A percentile compares a stretch with the other conserved stretches of the same genome.
Evolutionary conservation across 2,329 filamentous ascomycete genomes (phyloP).

Genomic region (Cladosporium phlei): DNA sequence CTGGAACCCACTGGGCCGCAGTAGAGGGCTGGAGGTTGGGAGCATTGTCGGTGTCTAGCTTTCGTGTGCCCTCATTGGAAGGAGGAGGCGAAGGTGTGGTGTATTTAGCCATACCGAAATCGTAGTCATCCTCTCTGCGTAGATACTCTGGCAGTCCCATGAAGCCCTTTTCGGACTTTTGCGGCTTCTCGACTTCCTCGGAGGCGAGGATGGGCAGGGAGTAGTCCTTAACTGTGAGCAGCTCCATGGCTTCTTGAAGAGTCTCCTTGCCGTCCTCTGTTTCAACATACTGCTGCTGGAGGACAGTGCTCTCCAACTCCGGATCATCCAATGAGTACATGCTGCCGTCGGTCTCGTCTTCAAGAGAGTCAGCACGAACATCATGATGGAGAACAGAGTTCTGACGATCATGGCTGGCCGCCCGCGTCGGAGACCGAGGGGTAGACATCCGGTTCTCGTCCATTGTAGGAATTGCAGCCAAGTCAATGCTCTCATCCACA

Average conservation of each 20-base stretch:
- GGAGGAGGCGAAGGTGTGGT: conserved; percentile 45
- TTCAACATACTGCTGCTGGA: conserved; percentile 14
- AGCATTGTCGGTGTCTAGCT: conserved; percentile 19
- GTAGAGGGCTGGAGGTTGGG: conserved; percentile 23
- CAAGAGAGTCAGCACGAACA: conserved; percentile 30
- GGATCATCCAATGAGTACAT: conserved; percentile 46
- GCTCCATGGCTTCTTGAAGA: conserved; percentile 32
- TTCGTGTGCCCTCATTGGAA: conserved; percentile 19
- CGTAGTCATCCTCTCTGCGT: conserved; percentile 45
- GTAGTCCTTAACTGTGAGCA: conserved; percentile 32
- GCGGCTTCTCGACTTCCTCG: conserved; percentile 16
- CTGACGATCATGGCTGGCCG: conserved; percentile 39
- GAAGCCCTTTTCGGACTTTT: conserved; percentile 19
- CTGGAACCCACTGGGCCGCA: conserved; percentile 10
- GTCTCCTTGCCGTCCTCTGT: conserved; percentile 28
- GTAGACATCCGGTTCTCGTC: conserved; percentile 49
- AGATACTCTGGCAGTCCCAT: conserved; percentile 35
- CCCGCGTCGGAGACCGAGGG: conserved; percentile 43
- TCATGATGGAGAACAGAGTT: conserved; percentile 55
- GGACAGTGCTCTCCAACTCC: conserved; percentile 29
- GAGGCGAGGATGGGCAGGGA: conserved; percentile 28
- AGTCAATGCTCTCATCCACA: conserved; percentile 56
- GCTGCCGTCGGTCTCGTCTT: conserved; percentile 53
- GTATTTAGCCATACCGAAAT: conserved; percentile 52
- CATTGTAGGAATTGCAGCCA: conserved; percentile 57